These are phyloP conservation scores for Dictyostelium capitatum DNA, from an alignment of 78 protist species.

Conservation along the genomic window DNA sequence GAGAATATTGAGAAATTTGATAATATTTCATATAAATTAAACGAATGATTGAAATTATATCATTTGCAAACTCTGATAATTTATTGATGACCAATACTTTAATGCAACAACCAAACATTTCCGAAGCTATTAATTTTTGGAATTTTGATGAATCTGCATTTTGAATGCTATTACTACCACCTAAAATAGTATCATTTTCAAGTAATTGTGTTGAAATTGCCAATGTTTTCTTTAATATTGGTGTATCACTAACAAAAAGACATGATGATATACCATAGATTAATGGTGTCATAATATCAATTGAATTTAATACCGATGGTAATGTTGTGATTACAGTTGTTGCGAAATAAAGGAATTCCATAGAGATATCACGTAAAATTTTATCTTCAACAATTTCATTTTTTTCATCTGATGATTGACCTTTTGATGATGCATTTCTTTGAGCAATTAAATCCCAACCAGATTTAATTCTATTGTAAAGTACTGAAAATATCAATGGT, in stretches of 20 bases:
- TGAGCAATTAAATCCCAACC: constrained; percentile 44
- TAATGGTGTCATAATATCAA: constrained; percentile 33
- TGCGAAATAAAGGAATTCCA: constrained; percentile 2
- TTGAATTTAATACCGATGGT: background rate
- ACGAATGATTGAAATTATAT: constrained; percentile 1
- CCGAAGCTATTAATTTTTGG: constrained; percentile 20
- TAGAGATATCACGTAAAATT: constrained; percentile 37
- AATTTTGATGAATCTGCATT: background rate
- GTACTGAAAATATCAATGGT: constrained; percentile 18
- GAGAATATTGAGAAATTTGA: background rate
- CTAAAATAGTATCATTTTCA: background rate
- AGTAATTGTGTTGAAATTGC: background rate
- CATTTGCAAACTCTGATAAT: background rate
- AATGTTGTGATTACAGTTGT: background rate
- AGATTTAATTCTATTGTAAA: constrained; percentile 29
- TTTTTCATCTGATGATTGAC: constrained; percentile 24
- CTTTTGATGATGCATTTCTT: constrained; percentile 24
- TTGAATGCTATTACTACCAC: no score
- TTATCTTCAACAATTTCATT: constrained; percentile 59
- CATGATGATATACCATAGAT: constrained; percentile 47
- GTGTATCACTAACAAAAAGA: background rate
- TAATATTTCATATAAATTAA: constrained; percentile 42
- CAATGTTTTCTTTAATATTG: constrained; percentile 3
- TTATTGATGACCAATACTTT: background rate
- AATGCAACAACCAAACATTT: constrained; percentile 34